Evolutionary conservation across 768 basidiomycete species (phyloP).

Genomic region (Hygrophoropsis aurantiaca): DNA sequence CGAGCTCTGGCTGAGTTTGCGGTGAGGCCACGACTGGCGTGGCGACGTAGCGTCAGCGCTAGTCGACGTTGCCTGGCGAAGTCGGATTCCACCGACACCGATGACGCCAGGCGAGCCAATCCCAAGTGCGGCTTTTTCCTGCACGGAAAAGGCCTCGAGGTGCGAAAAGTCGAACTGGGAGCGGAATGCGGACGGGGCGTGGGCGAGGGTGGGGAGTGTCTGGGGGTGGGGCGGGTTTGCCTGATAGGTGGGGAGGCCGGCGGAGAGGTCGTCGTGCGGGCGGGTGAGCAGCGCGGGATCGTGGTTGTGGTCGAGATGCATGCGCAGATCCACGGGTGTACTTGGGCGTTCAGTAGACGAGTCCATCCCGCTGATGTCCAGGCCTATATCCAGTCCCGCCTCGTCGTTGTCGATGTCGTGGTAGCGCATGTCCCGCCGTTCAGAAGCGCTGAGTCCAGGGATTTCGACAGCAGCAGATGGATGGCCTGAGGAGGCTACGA

Average conservation of each 20-base stretch:
- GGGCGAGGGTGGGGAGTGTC: too few species aligned
- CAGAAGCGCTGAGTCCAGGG: too few species aligned
- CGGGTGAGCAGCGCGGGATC: conserved; percentile 51
- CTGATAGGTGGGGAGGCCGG: too few species aligned
- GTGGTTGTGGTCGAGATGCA: conserved; percentile 40
- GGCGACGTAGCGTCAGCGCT: background rate
- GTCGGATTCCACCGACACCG: conserved; percentile 9
- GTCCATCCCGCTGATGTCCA: too few species aligned
- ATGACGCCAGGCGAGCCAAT: conserved; percentile 43
- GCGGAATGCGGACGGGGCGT: conserved; percentile 30
- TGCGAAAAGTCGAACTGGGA: conserved; percentile 68
- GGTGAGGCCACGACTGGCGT: conserved; percentile 49
- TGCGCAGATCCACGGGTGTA: conserved; percentile 31
- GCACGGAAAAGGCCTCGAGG: conserved; percentile 76
- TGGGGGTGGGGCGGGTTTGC: too few species aligned
- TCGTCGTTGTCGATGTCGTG: too few species aligned
- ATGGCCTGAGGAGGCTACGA: background rate
- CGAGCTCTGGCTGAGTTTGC: conserved; percentile 85
- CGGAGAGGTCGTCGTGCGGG: too few species aligned
- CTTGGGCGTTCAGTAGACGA: background rate
- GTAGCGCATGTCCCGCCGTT: too few species aligned
- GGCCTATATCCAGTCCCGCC: too few species aligned
- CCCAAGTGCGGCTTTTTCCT: conserved; percentile 67
- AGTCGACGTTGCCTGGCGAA: conserved; percentile 9
- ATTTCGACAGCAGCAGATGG: too few species aligned